phyloP scores from a whole-genome alignment of 768 basidiomycete species.

The Sporobolomyces roseus region DNA sequence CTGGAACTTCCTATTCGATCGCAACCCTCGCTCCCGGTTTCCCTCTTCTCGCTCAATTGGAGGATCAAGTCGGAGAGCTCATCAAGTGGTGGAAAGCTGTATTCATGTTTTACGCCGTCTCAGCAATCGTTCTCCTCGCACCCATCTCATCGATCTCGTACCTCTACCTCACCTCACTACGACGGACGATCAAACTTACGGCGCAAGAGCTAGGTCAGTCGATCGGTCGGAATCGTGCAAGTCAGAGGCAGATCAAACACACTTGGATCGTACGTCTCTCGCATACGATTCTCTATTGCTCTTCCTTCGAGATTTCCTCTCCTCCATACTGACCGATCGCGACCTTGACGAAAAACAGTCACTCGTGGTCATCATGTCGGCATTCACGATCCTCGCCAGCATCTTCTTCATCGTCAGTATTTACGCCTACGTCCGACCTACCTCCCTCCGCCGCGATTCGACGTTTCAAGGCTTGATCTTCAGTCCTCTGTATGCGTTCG shows the following conservation, averaged over 20 bases:
- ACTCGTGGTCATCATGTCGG: neutral
- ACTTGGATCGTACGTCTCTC: neutral
- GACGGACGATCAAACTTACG: neutral
- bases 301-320: neutral
- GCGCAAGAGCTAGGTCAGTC: neutral
- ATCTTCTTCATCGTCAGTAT: constrained; percentile 6
- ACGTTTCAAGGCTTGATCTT: constrained; percentile 15
- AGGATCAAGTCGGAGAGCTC: neutral
- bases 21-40: neutral
- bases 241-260: neutral
- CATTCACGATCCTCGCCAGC: constrained; percentile 15
- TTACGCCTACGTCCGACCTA: neutral
- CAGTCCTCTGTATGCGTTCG: constrained; percentile 19
- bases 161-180: constrained; percentile 8
- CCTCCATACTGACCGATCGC: neutral
- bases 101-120: constrained; percentile 13
- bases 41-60: neutral
- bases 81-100: neutral
- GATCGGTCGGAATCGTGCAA: neutral
- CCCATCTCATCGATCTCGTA: neutral
- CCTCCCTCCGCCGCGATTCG: neutral
- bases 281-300: neutral
- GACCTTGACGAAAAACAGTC: neutral
- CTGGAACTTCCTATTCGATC: neutral
- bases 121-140: neutral